A percentile compares a stretch with the other conserved stretches of the same genome.
These are phyloP conservation scores for Apiotrichum montevideense DNA, from an alignment of 1,284 basidiomycete species.

Conservation along the genomic window DNA sequence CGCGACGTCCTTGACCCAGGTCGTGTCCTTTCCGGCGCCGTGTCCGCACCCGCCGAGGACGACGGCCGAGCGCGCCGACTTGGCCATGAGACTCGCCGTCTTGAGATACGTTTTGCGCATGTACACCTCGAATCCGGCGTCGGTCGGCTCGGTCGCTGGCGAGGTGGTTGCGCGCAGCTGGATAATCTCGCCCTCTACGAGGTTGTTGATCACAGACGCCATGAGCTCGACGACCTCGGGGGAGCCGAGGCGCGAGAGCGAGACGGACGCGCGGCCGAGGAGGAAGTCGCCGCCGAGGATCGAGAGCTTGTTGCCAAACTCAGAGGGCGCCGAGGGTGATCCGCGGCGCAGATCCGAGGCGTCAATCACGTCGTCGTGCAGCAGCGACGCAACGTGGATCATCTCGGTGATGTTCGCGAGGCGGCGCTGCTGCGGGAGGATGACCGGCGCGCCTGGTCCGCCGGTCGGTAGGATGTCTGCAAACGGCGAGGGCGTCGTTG, in stretches of 20 bases:
- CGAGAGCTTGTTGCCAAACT: conserved; percentile 91
- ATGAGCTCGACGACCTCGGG: conserved; percentile 89
- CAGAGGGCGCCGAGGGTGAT: conserved; percentile 72
- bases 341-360: conserved; percentile 73
- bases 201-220: conserved; percentile 84
- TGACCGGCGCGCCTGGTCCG: conserved; percentile 20
- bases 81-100: conserved; percentile 93
- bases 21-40: conserved; percentile 45
- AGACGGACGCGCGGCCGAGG: conserved; percentile 82
- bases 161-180: conserved; percentile 58
- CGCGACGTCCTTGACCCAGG: conserved; percentile 85
- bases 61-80: conserved; percentile 79
- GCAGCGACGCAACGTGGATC: conserved; percentile 92
- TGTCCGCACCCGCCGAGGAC: conserved; percentile 73
- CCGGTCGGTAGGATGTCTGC: conserved; percentile 11
- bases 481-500: conserved; percentile 11
- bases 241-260: conserved; percentile 77
- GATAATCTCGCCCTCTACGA: conserved; percentile 94
- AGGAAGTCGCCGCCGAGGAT: conserved; percentile 95
- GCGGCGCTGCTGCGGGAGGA: conserved; percentile 80
- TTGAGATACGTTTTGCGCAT: conserved; percentile 94
- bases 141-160: conserved; percentile 38
- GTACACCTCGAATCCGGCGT: conserved; percentile 68
- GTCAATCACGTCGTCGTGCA: conserved; percentile 96
- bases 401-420: conserved; percentile 97